Evolutionary conservation across 148 eudicot genomes (phyloP), one percentile per base, ranked within the genome.

Genomic region (Nepenthes mirabilis): DNA sequence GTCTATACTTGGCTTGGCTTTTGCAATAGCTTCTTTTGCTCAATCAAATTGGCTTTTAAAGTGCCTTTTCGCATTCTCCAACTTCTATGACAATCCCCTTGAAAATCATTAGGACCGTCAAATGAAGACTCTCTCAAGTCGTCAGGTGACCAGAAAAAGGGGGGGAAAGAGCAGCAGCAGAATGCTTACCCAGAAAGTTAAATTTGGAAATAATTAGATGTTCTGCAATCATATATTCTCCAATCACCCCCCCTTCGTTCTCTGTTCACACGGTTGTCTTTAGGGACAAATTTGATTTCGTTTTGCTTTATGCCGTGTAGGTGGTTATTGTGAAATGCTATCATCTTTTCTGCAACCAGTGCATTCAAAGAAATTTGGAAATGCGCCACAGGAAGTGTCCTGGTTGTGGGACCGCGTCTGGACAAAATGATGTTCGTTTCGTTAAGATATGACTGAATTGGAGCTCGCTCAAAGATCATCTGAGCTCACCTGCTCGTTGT

Each of bases 301-400:
- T 11, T 32, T 33, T 47, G 14, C 50, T 37, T 53, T 43, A 5
- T 55, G 55, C 36, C 49, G 57, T 57, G 53, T 80, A 91, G 98
- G n/a, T 93, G 57, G 96, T 93, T 32, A 93, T 93, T 36, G 82
- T 73, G n/a, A 93, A 93, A 65, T 93, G 98, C 77, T 93, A 71
- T 74, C 98, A 93, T 88, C 82, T 93, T 54, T 93, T 93, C 76
- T 93, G 98, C 78, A 83, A 83, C 58, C 91, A 81, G 45, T 93
- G 98, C 72, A 88, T 93, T 65, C 98, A 93, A 69, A 82, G 95
- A 67, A 93, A 88, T 68, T 68, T 93, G 59, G 96, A 88, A 74
- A 82, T 93, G 58, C 94, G 98, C 33, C 98, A 83, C 58, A 81
- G 98, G 49, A 93, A 86, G 70, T 93, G 98, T 64, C 98, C 98